phyloP scores from a whole-genome alignment of 768 basidiomycete species.

The Trametopsis cervina region DNA sequence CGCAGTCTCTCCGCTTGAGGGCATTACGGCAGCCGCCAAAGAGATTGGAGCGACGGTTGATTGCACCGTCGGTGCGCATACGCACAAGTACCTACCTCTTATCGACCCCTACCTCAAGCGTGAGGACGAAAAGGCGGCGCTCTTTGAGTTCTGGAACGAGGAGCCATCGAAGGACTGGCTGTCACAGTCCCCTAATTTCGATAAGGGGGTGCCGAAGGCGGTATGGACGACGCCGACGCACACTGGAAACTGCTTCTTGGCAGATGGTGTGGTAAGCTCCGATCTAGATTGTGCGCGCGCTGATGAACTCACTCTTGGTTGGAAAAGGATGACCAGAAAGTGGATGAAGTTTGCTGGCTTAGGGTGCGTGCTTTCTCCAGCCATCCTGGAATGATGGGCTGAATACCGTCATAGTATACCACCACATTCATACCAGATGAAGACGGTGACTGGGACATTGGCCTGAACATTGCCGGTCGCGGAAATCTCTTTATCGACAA shows the following conservation, averaged over 20 bases:
- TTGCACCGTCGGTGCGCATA: conserved; percentile 37
- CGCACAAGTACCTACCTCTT: conserved; percentile 43
- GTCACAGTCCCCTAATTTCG: conserved; percentile 23
- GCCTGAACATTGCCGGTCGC: conserved; percentile 34
- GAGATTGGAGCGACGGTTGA: conserved; percentile 39
- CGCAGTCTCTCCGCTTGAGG: conserved; percentile 50
- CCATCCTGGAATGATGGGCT: too few species aligned
- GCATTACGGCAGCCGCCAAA: conserved; percentile 37
- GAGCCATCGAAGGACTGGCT: conserved; percentile 32
- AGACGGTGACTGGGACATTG: conserved; percentile 45
- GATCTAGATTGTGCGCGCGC: not conserved
- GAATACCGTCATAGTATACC: conserved; percentile 35
- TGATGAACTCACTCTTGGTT: not conserved
- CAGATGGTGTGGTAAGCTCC: conserved; percentile 35
- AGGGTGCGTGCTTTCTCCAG: conserved; percentile 34
- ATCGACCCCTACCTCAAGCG: conserved; percentile 39
- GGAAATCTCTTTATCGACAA: conserved; percentile 48
- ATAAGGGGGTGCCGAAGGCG: conserved; percentile 16
- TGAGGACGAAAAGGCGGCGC: conserved; percentile 28
- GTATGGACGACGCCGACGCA: conserved; percentile 34
- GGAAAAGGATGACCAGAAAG: conserved; percentile 30
- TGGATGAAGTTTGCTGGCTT: conserved; percentile 36
- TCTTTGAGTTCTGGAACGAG: conserved; percentile 41
- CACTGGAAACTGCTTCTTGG: conserved; percentile 30
- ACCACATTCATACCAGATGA: conserved; percentile 44